Evolutionary conservation across 2,329 filamentous ascomycete genomes (phyloP), one percentile per base, ranked within the genome.

Genomic region (Ascochyta viciae-villosae): DNA sequence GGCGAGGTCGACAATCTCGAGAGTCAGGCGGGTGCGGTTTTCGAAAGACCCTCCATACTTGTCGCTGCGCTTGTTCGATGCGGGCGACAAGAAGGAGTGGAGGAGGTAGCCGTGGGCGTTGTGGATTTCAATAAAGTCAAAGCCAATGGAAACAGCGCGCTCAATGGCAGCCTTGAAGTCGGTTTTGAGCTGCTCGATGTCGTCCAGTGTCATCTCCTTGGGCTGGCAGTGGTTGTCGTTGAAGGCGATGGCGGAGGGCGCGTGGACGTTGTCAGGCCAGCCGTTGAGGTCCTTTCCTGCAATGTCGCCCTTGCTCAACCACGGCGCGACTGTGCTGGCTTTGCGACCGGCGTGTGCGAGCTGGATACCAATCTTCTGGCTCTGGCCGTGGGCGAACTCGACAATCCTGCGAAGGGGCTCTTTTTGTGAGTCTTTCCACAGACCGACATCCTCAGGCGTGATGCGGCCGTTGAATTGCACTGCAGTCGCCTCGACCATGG

Each of bases 341-440:
- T 87, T 87, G 27, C 85, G 75, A 6, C 92, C 92, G 0, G 91
- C 92, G 68, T 96, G 92, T 1, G 80, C 90, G 4, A 96, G 82
- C 78, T 96, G 92, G 58, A 96, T 88, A 47, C 85, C 91, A 48
- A 91, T 86, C 61, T 89, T 86, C 68, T 92, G 87, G 70, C 83
- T 84, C 76, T 96, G 92, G 24, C 84, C 86, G 78, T 96, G 92
- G 2, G 89, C 85, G 60, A 92, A 96, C 58, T 96, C 90, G 33
- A 88, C 85, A 41, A 94, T 83, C 56, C 85, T 83, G 70, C 83
- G 84, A 54, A 96, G 78, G 0, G 88, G 87, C 60, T 83, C 87
- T 57, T 93, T 88, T 74, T 97, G 93, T 31, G 83, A 86, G 74
- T 96, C 93, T 60, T 89, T 82, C 93, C 92, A 97, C 7, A 97